A percentile compares a stretch with the other conserved stretches of the same genome.
Evolutionary conservation across 345 rosid species (phyloP).

Genomic region (Rhizophora mangle): DNA sequence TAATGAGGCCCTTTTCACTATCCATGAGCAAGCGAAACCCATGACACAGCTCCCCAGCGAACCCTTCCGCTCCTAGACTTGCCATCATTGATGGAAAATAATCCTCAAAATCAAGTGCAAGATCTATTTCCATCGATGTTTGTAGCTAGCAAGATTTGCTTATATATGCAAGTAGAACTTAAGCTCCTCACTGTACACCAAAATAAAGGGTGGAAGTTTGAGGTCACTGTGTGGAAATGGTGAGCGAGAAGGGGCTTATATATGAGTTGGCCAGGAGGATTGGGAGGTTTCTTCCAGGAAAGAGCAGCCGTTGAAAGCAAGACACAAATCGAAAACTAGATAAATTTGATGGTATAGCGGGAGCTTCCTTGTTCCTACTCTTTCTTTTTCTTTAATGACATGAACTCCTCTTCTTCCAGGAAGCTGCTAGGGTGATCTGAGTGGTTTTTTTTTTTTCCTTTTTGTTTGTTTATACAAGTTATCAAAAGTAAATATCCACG

Average conservation of each 20-base stretch:
- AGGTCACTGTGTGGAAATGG: not conserved
- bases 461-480: not conserved
- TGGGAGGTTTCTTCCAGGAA: constrained; percentile 28
- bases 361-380: constrained; percentile 16
- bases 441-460: not conserved
- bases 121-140: constrained; percentile 23
- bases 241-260: constrained; percentile 17
- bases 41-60: constrained; percentile 49
- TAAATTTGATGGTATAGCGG: constrained; percentile 7
- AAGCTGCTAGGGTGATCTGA: constrained; percentile 38
- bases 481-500: not conserved
- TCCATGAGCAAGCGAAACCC: constrained; percentile 62
- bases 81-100: constrained; percentile 56
- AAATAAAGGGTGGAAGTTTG: too few relatives aligned
- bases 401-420: constrained; percentile 45
- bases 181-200: too few relatives aligned
- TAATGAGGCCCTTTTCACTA: constrained; percentile 52
- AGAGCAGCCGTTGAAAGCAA: constrained; percentile 14
- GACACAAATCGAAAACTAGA: constrained; percentile 5
- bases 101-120: constrained; percentile 46
- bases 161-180: too few relatives aligned
- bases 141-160: too few relatives aligned
- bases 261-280: constrained; percentile 1
- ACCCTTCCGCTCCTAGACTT: constrained; percentile 49
- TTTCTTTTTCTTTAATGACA: not conserved